Evolutionary conservation across 2,329 filamentous ascomycete genomes (phyloP).

Genomic region (Thelonectria olida): DNA sequence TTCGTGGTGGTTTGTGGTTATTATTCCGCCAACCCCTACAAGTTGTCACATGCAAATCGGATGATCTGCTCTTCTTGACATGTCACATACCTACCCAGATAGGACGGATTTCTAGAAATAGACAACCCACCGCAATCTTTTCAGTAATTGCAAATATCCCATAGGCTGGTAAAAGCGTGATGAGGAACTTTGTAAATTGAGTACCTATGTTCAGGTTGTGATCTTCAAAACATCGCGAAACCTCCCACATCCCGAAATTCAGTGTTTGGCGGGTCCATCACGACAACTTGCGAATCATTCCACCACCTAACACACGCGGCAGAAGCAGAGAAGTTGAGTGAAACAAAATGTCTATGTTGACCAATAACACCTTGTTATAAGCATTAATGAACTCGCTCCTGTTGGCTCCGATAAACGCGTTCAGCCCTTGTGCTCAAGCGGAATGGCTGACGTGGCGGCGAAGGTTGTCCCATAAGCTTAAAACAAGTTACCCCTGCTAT

Average conservation of each 20-base stretch:
- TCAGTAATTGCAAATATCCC: neutral
- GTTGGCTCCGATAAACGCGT: neutral
- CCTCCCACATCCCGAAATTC: neutral
- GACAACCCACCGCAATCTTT: neutral
- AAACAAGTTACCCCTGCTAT: neutral
- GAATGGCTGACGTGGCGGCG: conserved; percentile 4
- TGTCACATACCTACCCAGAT: too few relatives aligned
- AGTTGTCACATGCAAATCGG: too few relatives aligned
- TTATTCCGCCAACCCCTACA: too few relatives aligned
- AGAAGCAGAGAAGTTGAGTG: neutral
- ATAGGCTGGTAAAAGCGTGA: neutral
- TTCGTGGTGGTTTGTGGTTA: too few relatives aligned
- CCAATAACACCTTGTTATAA: neutral
- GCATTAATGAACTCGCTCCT: neutral
- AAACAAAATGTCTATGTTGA: neutral
- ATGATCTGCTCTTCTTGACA: too few relatives aligned
- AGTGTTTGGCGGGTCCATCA: neutral
- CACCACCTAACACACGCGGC: neutral
- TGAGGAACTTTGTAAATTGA: neutral
- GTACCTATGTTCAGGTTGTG: neutral
- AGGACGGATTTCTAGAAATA: too few relatives aligned
- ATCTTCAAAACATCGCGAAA: neutral
- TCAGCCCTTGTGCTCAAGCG: neutral
- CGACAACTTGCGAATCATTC: neutral
- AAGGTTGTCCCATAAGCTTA: neutral